Percentiles rank a stretch among this genome's conserved stretches.
Evolutionary conservation across 2,329 filamentous ascomycete genomes (phyloP).

Genomic region (Thermothelomyces thermophilus): DNA sequence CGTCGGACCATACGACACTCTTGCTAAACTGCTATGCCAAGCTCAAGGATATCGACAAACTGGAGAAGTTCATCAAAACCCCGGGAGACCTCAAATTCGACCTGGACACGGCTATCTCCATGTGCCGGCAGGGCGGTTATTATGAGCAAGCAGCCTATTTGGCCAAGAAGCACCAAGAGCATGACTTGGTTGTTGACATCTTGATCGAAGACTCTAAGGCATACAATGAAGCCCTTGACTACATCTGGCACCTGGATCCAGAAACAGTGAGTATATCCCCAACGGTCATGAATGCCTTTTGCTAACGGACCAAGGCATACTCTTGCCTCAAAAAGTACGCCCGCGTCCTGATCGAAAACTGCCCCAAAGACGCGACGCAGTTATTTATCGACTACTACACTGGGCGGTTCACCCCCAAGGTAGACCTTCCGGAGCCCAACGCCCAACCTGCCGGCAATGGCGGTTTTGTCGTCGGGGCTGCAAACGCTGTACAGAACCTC

Average conservation of each 20-base stretch:
- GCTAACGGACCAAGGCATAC: conserved; percentile 58
- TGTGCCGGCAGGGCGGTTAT: conserved; percentile 96
- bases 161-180: conserved; percentile 88
- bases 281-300: background rate
- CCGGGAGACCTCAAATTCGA: conserved; percentile 94
- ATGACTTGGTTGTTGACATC: conserved; percentile 90
- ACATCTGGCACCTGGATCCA: conserved; percentile 82
- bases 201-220: conserved; percentile 91
- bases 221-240: conserved; percentile 81
- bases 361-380: conserved; percentile 71
- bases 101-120: conserved; percentile 89
- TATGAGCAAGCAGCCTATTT: conserved; percentile 94
- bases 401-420: conserved; percentile 68
- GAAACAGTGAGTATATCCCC: conserved; percentile 53
- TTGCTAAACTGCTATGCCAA: conserved; percentile 97
- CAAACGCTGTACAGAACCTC: conserved; percentile 77
- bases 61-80: conserved; percentile 94
- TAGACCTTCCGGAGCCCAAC: conserved; percentile 41
- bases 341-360: conserved; percentile 80
- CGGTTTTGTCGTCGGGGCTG: conserved; percentile 52
- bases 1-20: conserved; percentile 89
- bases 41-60: conserved; percentile 90
- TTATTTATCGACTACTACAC: conserved; percentile 95
- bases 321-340: conserved; percentile 92
- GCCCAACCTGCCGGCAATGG: conserved; percentile 33